These are phyloP conservation scores for Yarrowia porcina DNA, from an alignment of 805 yeast genomes.

Conservation along the genomic window DNA sequence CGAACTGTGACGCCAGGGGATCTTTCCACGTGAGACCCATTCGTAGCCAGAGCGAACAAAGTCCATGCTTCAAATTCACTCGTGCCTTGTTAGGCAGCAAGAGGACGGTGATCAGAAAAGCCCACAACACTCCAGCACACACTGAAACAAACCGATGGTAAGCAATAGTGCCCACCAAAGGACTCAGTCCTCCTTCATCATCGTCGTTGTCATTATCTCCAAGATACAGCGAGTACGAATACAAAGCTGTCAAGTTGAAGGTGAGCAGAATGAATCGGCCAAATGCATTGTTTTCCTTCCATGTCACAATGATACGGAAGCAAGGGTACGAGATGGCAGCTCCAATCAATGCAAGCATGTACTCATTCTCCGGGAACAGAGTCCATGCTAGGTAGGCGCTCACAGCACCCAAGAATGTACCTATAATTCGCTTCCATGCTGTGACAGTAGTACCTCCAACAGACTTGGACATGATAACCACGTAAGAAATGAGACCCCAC, in stretches of 20 bases:
- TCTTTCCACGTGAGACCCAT: slow-evolving; percentile 83
- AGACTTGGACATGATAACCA: slow-evolving; percentile 80
- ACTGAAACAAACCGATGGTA: slow-evolving; percentile 74
- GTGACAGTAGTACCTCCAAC: slow-evolving; percentile 83
- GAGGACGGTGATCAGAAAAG: slow-evolving; percentile 60
- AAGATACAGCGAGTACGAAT: slow-evolving; percentile 64
- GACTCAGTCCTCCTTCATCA: slow-evolving; percentile 66
- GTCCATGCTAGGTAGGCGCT: slow-evolving; percentile 61
- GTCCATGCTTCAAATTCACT: slow-evolving; percentile 57
- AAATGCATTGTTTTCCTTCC: slow-evolving; percentile 51
- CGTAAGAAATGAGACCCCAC: slow-evolving; percentile 80
- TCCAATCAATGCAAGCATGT: slow-evolving; percentile 51
- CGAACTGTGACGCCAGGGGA: slow-evolving; percentile 43
- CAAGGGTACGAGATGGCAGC: slow-evolving; percentile 42
- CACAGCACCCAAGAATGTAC: slow-evolving; percentile 70
- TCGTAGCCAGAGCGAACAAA: slow-evolving; percentile 70
- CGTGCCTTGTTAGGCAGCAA: slow-evolving; percentile 77
- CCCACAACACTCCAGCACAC: slow-evolving; percentile 71
- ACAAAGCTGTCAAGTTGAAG: slow-evolving; percentile 73
- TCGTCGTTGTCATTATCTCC: slow-evolving; percentile 51
- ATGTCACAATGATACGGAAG: slow-evolving; percentile 57
- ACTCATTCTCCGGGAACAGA: slow-evolving; percentile 52
- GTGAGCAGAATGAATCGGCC: slow-evolving; percentile 64
- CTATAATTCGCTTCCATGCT: slow-evolving; percentile 49
- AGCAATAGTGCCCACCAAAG: slow-evolving; percentile 70